phyloP scores from a whole-genome alignment of 2,329 filamentous ascomycete species.

The Alternaria brassicae region DNA sequence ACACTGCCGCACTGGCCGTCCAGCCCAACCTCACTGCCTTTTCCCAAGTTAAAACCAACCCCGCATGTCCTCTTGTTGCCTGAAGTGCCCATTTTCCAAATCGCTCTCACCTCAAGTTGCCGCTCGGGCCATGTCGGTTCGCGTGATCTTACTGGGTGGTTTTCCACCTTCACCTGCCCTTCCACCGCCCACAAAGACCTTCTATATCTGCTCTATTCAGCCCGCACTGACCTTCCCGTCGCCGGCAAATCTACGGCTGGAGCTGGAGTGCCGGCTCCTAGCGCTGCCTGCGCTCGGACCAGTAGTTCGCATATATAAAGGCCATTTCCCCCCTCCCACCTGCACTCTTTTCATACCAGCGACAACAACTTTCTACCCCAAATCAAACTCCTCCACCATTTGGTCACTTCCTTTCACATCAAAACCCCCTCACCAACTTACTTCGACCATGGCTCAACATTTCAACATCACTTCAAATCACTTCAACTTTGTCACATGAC shows the following conservation, averaged over 20 bases:
- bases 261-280: not conserved
- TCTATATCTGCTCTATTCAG: slow-evolving; percentile 5
- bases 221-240: slow-evolving; percentile 10
- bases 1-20: not conserved
- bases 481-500: slow-evolving; percentile 12
- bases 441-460: slow-evolving; percentile 11
- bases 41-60: not conserved
- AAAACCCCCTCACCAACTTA: not conserved
- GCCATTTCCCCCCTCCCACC: not conserved
- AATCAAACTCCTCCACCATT: not conserved
- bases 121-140: slow-evolving; percentile 16
- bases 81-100: not conserved
- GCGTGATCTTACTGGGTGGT: not conserved
- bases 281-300: not conserved
- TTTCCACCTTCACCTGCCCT: slow-evolving; percentile 7
- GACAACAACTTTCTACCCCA: not conserved
- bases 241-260: slow-evolving; percentile 11
- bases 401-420: not conserved
- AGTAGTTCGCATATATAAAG: slow-evolving; percentile 9
- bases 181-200: slow-evolving; percentile 7
- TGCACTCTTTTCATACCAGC: slow-evolving; percentile 2
- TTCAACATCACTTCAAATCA: slow-evolving; percentile 6
- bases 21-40: slow-evolving; percentile 3
- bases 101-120: not conserved
- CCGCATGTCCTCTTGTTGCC: not conserved